phyloP scores from a whole-genome alignment of 768 basidiomycete genomes.

The Asterophora lycoperdoides region DNA sequence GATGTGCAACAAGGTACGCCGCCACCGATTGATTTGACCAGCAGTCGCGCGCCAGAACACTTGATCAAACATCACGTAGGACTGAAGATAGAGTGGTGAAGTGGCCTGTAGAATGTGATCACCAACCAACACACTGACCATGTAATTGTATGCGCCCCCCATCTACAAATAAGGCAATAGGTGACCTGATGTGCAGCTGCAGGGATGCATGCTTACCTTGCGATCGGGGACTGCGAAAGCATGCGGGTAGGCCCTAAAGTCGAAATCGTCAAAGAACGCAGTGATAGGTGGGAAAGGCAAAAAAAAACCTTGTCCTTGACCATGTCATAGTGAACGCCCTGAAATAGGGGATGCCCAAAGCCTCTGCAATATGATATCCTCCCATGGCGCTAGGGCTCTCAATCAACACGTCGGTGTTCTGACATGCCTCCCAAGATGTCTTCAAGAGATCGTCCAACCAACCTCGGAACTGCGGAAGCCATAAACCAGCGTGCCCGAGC shows the following conservation, averaged over 20 bases:
- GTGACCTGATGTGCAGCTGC: neutral
- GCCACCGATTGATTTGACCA: slow-evolving; percentile 93
- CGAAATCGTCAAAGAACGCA: slow-evolving; percentile 5
- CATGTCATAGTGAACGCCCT: slow-evolving; percentile 98
- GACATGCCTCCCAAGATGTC: slow-evolving; percentile 96
- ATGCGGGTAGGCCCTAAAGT: slow-evolving; percentile 83
- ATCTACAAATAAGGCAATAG: slow-evolving; percentile 51
- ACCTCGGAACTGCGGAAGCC: slow-evolving; percentile 73
- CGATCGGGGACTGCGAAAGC: slow-evolving; percentile 96
- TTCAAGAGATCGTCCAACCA: slow-evolving; percentile 96
- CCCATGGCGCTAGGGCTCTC: slow-evolving; percentile 98
- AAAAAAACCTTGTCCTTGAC: slow-evolving; percentile 76
- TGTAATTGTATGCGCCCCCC: slow-evolving; percentile 98
- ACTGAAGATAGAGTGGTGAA: slow-evolving; percentile 37
- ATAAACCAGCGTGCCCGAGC: slow-evolving; percentile 2
- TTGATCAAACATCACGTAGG: slow-evolving; percentile 96
- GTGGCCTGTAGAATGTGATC: neutral
- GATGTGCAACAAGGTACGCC: slow-evolving; percentile 70
- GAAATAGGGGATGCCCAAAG: slow-evolving; percentile 89
- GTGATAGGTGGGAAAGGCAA: neutral
- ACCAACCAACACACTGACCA: slow-evolving; percentile 50
- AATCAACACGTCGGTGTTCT: slow-evolving; percentile 87
- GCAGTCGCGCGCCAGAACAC: slow-evolving; percentile 96
- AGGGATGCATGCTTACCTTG: slow-evolving; percentile 48
- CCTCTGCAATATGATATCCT: slow-evolving; percentile 95